These are phyloP conservation scores for Coemansia sp. DNA, from an alignment of 192 early-diverging fungal species.

Conservation along the genomic window DNA sequence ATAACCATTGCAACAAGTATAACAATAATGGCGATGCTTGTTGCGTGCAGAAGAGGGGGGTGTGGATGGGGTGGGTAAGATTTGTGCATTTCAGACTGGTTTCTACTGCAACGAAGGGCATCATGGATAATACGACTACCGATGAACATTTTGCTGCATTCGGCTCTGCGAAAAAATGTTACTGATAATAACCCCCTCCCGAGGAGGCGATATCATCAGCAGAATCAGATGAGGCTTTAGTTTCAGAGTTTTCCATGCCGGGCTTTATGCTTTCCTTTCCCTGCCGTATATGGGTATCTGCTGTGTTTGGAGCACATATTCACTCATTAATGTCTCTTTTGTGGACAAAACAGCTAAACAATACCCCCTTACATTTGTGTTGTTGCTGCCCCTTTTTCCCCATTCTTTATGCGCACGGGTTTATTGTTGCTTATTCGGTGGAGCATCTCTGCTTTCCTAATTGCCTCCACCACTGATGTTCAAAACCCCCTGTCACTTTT, in stretches of 20 bases:
- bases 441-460: background rate
- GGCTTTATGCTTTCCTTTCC: background rate
- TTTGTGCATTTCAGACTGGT: conserved; percentile 7
- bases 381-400: background rate
- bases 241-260: background rate
- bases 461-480: background rate
- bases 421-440: conserved; percentile 29
- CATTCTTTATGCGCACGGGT: conserved; percentile 19
- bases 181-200: conserved; percentile 14
- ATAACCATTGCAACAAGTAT: conserved; percentile 4
- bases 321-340: background rate
- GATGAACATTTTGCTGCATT: conserved; percentile 41
- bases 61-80: background rate
- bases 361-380: background rate
- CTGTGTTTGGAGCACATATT: background rate
- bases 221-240: background rate
- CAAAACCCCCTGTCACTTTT: conserved; percentile 5
- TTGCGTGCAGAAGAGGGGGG: background rate
- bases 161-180: conserved; percentile 25
- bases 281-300: no score
- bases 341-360: background rate
- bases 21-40: background rate
- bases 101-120: conserved; percentile 7
- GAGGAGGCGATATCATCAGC: no score
- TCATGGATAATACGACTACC: conserved; percentile 35